phyloP scores from a whole-genome alignment of 805 yeast genomes.

The Saturnispora hagleri region DNA sequence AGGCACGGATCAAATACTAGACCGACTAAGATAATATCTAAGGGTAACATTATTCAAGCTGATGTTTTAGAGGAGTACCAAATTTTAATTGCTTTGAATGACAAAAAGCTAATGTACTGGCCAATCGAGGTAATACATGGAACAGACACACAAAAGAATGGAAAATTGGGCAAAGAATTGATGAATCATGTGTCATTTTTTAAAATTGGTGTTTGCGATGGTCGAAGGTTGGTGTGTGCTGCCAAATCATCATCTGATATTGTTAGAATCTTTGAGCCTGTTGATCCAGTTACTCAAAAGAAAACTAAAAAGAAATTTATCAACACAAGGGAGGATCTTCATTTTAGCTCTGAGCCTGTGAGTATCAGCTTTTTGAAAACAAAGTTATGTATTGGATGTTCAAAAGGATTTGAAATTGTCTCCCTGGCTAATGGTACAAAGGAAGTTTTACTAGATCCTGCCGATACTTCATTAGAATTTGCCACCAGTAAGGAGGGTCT shows the following conservation, averaged over 20 bases:
- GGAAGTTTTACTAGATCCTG: slow-evolving; percentile 92
- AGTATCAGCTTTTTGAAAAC: slow-evolving; percentile 85
- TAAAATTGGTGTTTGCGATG: slow-evolving; percentile 88
- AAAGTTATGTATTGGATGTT: slow-evolving; percentile 88
- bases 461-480: slow-evolving; percentile 93
- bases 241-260: slow-evolving; percentile 74
- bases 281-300: slow-evolving; percentile 55
- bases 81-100: slow-evolving; percentile 70
- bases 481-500: slow-evolving; percentile 68
- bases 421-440: slow-evolving; percentile 75
- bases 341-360: slow-evolving; percentile 81
- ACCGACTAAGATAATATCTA: slow-evolving; percentile 68
- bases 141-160: slow-evolving; percentile 40
- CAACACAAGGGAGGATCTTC: slow-evolving; percentile 62
- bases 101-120: slow-evolving; percentile 72
- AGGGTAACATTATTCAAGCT: slow-evolving; percentile 73
- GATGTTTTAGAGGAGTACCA: slow-evolving; percentile 90
- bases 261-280: slow-evolving; percentile 82
- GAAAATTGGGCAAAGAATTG: slow-evolving; percentile 64
- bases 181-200: slow-evolving; percentile 85
- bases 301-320: slow-evolving; percentile 64
- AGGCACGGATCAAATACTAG: slow-evolving; percentile 45
- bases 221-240: slow-evolving; percentile 80
- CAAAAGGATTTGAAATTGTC: slow-evolving; percentile 93
- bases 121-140: slow-evolving; percentile 56